Conservation (phyloP, 805 yeast species). For the Sugiyamaella qingdaonensis region DNA sequence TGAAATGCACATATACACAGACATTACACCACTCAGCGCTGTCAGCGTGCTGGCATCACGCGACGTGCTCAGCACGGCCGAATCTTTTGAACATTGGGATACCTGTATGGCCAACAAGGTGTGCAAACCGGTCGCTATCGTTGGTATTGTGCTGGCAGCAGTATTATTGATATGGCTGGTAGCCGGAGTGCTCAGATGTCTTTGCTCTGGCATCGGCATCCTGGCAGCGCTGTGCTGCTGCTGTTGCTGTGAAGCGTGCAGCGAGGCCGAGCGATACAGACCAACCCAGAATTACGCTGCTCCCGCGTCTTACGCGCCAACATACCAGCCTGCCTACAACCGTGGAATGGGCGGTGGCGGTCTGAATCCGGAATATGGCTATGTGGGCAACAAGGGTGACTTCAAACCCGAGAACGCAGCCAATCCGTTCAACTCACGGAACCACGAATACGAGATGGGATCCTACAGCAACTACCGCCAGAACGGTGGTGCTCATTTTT, state of each 20-base stretch:
- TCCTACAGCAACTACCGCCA: background rate
- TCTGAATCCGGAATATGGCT: slow-evolving; percentile 15
- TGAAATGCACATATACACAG: background rate
- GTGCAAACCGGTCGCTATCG: slow-evolving; percentile 74
- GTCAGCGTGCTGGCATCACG: slow-evolving; percentile 4
- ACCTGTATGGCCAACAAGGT: slow-evolving; percentile 73
- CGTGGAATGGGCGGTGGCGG: background rate
- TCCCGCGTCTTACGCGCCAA: background rate
- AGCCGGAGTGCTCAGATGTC: slow-evolving; percentile 50
- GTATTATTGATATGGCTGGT: slow-evolving; percentile 54
- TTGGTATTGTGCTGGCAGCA: slow-evolving; percentile 58
- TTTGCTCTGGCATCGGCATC: slow-evolving; percentile 54
- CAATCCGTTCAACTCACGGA: background rate
- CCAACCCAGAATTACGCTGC: background rate
- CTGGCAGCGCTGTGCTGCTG: slow-evolving; percentile 50
- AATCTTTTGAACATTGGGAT: slow-evolving; percentile 61
- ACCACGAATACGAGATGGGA: slow-evolving; percentile 9
- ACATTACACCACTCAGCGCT: background rate
- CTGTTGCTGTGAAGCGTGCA: slow-evolving; percentile 35
- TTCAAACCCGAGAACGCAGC: slow-evolving; percentile 10
- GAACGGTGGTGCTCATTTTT: background rate
- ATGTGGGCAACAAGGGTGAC: slow-evolving; percentile 18
- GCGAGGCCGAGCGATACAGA: background rate
- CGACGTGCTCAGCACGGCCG: slow-evolving; percentile 10
- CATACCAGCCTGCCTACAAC: slow-evolving; percentile 2